phyloP scores from a whole-genome alignment of 352 stramenopile species.

The Phytopythium oedochilum region DNA sequence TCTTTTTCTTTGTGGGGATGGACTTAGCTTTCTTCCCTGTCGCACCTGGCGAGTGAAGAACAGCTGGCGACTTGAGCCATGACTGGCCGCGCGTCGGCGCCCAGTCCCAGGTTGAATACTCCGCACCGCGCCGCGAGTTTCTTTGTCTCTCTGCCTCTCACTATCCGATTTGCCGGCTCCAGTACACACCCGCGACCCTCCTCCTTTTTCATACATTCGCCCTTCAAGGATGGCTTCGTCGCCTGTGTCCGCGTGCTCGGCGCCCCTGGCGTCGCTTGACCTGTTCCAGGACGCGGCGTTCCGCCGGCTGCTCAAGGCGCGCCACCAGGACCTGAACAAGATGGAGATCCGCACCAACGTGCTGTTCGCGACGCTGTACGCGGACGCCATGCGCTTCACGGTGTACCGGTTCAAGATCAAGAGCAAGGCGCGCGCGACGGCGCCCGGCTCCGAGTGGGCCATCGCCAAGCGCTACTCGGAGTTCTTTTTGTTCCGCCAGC shows the following conservation, averaged over 20 bases:
- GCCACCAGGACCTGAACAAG: constrained; percentile 42
- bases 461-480: constrained; percentile 65
- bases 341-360: constrained; percentile 43
- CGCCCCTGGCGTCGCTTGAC: constrained; percentile 6
- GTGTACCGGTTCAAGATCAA: constrained; percentile 62
- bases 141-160: background rate
- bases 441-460: constrained; percentile 31
- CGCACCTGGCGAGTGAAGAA: background rate
- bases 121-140: background rate
- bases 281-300: constrained; percentile 18
- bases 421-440: constrained; percentile 21
- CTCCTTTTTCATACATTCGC: background rate
- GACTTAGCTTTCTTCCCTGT: background rate
- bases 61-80: background rate
- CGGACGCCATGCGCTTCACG: constrained; percentile 44
- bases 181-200: background rate
- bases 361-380: constrained; percentile 30
- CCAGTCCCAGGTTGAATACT: constrained; percentile 1
- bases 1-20: constrained; percentile 5
- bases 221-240: background rate
- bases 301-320: constrained; percentile 36
- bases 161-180: constrained; percentile 6
- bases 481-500: constrained; percentile 49
- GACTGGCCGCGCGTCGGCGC: background rate
- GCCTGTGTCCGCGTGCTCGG: background rate